phyloP scores from a whole-genome alignment of 352 stramenopile species.

The Globisporangium canariense region DNA sequence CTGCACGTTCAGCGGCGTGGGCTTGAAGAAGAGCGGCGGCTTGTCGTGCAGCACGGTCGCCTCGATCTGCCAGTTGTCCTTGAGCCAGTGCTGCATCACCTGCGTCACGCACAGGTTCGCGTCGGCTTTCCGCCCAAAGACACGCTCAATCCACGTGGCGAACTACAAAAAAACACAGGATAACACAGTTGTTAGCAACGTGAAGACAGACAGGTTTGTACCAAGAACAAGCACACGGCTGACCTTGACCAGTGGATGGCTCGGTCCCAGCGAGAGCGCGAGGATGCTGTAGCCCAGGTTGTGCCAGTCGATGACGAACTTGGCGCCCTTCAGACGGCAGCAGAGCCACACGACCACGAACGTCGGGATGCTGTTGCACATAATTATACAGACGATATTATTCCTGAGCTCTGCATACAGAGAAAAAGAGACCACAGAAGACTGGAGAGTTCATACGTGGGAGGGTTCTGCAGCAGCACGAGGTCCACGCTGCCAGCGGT shows the following conservation, averaged over 20 bases:
- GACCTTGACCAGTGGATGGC: constrained; percentile 75
- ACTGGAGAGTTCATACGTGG: constrained; percentile 51
- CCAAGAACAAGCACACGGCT: background rate
- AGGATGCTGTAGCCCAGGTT: constrained; percentile 99
- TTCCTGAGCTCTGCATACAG: background rate
- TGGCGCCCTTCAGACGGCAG: constrained; percentile 68
- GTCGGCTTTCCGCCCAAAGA: constrained; percentile 91
- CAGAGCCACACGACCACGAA: constrained; percentile 89
- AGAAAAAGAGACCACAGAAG: background rate
- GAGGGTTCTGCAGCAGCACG: constrained; percentile 98
- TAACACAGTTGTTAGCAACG: background rate
- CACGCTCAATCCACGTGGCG: constrained; percentile 77
- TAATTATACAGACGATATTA: too few relatives aligned
- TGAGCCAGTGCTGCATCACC: constrained; percentile 94
- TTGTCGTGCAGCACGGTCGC: constrained; percentile 93
- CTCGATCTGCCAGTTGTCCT: constrained; percentile 87
- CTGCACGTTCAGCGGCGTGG: constrained; percentile 70
- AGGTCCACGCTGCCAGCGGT: constrained; percentile 80
- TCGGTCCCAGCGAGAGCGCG: constrained; percentile 54
- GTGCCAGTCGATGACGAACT: constrained; percentile 99
- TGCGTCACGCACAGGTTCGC: constrained; percentile 96
- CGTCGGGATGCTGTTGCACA: constrained; percentile 86
- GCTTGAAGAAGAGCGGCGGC: constrained; percentile 92
- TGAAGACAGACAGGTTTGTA: background rate
- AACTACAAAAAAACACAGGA: constrained; percentile 30